phyloP scores from a whole-genome alignment of 129 eudicot species.

The Helichrysum umbraculigerum region DNA sequence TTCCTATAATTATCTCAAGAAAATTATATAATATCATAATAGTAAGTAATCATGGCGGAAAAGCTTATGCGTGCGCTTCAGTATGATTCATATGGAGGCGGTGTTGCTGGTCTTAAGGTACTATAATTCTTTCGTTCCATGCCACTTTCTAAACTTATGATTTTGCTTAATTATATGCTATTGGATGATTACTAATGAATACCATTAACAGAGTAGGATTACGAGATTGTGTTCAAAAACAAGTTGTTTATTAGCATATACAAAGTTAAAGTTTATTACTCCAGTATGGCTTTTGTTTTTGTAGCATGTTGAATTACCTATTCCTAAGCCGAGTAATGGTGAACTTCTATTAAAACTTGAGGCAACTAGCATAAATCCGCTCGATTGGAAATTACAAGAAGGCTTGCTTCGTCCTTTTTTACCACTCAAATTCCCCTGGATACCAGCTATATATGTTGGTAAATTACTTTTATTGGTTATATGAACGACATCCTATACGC shows the following conservation, averaged over 20 bases:
- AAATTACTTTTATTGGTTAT: not conserved
- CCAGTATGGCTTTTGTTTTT: constrained; percentile 11
- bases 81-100: constrained; percentile 70
- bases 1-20: not conserved
- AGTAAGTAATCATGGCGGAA: constrained; percentile 46
- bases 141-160: not conserved
- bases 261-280: not conserved
- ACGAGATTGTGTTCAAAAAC: no score
- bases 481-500: not conserved
- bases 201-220: no score
- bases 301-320: constrained; percentile 66
- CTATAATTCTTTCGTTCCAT: not conserved
- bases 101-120: constrained; percentile 75
- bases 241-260: not conserved
- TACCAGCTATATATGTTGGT: constrained; percentile 57
- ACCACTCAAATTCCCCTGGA: constrained; percentile 64
- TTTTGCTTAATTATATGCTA: not conserved
- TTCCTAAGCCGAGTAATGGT: constrained; percentile 52
- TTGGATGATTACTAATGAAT: not conserved
- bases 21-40: no score
- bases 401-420: constrained; percentile 69
- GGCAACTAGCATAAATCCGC: constrained; percentile 59
- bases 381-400: constrained; percentile 67
- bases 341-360: constrained; percentile 57
- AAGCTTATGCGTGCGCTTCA: constrained; percentile 70